Evolutionary conservation across 306 rosid species (phyloP).

Genomic region (Quercus aquifolioides): DNA sequence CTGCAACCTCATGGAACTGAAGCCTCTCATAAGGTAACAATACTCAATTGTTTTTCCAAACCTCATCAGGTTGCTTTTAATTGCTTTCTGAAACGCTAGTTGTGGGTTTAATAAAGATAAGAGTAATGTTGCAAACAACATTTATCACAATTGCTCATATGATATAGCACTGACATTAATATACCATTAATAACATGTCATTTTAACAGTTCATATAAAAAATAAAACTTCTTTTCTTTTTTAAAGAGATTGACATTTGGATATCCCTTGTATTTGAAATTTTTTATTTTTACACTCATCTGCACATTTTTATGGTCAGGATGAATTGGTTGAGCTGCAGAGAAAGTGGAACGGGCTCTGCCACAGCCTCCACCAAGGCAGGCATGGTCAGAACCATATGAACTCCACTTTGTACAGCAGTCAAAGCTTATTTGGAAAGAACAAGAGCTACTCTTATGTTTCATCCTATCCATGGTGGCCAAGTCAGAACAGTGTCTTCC

Average conservation of each 20-base stretch:
- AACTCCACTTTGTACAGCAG: slow-evolving; percentile 30
- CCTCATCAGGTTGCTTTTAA: not conserved
- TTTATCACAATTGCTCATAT: too few species aligned
- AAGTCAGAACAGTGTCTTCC: slow-evolving; percentile 37
- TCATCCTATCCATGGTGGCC: slow-evolving; percentile 69
- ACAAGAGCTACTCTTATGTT: slow-evolving; percentile 49
- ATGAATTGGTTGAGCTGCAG: slow-evolving; percentile 53
- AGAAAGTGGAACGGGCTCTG: slow-evolving; percentile 78
- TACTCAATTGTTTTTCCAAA: not conserved
- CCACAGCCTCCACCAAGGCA: slow-evolving; percentile 60
- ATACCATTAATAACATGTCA: too few species aligned
- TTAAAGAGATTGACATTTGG: too few species aligned
- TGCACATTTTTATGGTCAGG: slow-evolving; percentile 33
- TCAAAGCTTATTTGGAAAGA: slow-evolving; percentile 37
- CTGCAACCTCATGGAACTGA: slow-evolving; percentile 69
- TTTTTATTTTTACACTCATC: not conserved
- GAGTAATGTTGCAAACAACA: too few species aligned
- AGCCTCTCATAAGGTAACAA: slow-evolving; percentile 60
- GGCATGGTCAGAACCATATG: slow-evolving; percentile 40
- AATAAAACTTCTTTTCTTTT: too few species aligned
- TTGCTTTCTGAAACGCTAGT: not conserved
- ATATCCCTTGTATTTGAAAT: too few species aligned
- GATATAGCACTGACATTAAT: too few species aligned
- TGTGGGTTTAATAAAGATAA: too few species aligned
- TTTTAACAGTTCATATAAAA: too few species aligned